Evolutionary conservation across 495 filamentous ascomycete genomes (phyloP), one percentile per base, ranked within the genome.

Genomic region (Staphylotrichum tortipilum): DNA sequence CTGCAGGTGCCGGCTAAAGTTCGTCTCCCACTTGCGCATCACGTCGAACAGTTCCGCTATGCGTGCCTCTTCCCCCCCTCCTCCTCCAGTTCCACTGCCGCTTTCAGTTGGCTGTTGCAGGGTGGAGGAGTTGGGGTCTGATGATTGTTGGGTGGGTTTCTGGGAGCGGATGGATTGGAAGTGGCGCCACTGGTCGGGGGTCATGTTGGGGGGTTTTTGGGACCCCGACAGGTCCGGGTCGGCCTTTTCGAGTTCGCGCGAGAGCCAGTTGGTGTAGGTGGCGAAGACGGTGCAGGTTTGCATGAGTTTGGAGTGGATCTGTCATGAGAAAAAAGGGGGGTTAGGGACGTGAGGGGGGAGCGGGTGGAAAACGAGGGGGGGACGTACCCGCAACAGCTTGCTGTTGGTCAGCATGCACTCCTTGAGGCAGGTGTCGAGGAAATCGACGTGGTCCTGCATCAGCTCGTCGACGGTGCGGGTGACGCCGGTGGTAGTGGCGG

Each of bases 371-470:
- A 24, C 9, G 3, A n/a, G 26, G 26, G 23, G 31, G 19, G 29
- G 17, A 66, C 77, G 41, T 77, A 96, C 92, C 72, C 87, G 83
- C 17, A 98, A 71, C 7, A 98, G 69, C 67, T 94, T 95, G 45
- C 85, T 85, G 62, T 98, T 95, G 10, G 94, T 97, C 29, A 98
- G 76, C 91, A 96, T 96, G 73, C 94, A 96, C 70, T 96, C 92
- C 69, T 97, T 97, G 47, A 98, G 71, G 66, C 92, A 98, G 11
- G 91, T 96, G 59, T 96, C 92, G 47, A 98, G 67, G 64, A 97
- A 97, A 68, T 97, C 92, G 26, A 98, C 90, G 73, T 98, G 92
- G 65, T 97, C 91, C 67, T 97, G 89, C 92, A 98, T 98, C 59
- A 98, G 69, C 64, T 96, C 88, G 57, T 98, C 92, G 14, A 98